Evolutionary conservation across 352 stramenopile genomes (phyloP).

Genomic region (Globisporangium nodosum): DNA sequence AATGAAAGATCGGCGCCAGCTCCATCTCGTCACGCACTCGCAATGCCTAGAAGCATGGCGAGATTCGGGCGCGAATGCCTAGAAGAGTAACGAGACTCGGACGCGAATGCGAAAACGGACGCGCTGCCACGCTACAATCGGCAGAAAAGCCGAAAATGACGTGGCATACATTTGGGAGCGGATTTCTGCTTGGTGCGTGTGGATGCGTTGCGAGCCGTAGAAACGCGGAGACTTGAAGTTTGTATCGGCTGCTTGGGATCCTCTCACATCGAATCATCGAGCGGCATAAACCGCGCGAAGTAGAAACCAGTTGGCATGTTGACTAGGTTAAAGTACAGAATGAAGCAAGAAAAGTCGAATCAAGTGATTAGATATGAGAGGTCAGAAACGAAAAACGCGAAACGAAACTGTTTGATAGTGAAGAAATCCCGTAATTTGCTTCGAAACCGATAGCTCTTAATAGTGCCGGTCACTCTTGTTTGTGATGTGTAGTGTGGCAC

Average conservation of each 20-base stretch:
- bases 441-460: too few species aligned
- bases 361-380: background rate
- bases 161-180: background rate
- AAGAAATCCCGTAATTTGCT: background rate
- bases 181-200: conserved; percentile 19
- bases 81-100: background rate
- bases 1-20: conserved; percentile 19
- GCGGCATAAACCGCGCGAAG: background rate
- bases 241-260: conserved; percentile 7
- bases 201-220: background rate
- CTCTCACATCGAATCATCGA: background rate
- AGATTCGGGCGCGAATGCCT: conserved; percentile 1
- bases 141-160: background rate
- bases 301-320: background rate
- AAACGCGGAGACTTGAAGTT: conserved; percentile 2
- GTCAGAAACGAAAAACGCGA: too few species aligned
- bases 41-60: conserved; percentile 3
- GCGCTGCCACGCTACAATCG: background rate
- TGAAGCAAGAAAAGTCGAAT: background rate
- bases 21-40: conserved; percentile 12
- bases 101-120: background rate
- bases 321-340: background rate
- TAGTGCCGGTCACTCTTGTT: background rate
- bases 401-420: background rate
- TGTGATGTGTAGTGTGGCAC: background rate